A percentile compares a stretch with the other conserved stretches of the same genome.
These are phyloP conservation scores for Kodamaea derodonti DNA, from an alignment of 1,139 yeast genomes.

Conservation along the genomic window DNA sequence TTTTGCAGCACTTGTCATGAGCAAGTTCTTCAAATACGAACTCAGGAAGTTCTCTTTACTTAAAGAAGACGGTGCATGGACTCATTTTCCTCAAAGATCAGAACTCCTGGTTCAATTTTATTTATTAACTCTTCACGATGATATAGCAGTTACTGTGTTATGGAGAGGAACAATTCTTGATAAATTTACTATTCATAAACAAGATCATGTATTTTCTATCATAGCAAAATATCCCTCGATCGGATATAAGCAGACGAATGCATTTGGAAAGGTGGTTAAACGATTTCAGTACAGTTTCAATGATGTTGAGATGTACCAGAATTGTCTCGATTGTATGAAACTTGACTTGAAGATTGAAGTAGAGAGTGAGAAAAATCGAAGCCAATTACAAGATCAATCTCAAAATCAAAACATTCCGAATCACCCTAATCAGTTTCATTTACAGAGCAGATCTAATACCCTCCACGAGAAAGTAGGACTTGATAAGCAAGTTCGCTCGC, in stretches of 20 bases:
- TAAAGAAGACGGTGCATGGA: slow-evolving; percentile 15
- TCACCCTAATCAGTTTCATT: too few relatives aligned
- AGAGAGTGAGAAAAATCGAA: too few relatives aligned
- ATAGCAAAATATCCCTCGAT: slow-evolving; percentile 22
- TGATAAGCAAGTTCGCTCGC: too few relatives aligned
- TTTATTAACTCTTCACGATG: slow-evolving; percentile 9
- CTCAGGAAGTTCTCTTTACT: slow-evolving; percentile 11
- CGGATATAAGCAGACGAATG: slow-evolving; percentile 22
- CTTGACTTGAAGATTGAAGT: not conserved
- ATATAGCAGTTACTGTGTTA: slow-evolving; percentile 10
- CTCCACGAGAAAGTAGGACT: too few relatives aligned
- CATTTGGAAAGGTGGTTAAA: slow-evolving; percentile 16
- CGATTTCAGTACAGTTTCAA: slow-evolving; percentile 13
- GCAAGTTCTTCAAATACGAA: slow-evolving; percentile 7
- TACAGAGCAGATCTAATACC: too few relatives aligned
- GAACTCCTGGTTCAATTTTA: slow-evolving; percentile 17
- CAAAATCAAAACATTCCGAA: too few relatives aligned
- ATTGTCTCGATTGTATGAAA: slow-evolving; percentile 7
- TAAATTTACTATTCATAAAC: slow-evolving; percentile 11
- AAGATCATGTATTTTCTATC: slow-evolving; percentile 14
- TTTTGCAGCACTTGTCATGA: slow-evolving; percentile 3
- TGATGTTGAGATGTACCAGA: slow-evolving; percentile 6
- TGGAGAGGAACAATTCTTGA: slow-evolving; percentile 23
- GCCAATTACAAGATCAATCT: not conserved
- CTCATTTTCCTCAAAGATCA: slow-evolving; percentile 26